phyloP scores from a whole-genome alignment of 805 yeast species.

The Wickerhamiella nectarea region DNA sequence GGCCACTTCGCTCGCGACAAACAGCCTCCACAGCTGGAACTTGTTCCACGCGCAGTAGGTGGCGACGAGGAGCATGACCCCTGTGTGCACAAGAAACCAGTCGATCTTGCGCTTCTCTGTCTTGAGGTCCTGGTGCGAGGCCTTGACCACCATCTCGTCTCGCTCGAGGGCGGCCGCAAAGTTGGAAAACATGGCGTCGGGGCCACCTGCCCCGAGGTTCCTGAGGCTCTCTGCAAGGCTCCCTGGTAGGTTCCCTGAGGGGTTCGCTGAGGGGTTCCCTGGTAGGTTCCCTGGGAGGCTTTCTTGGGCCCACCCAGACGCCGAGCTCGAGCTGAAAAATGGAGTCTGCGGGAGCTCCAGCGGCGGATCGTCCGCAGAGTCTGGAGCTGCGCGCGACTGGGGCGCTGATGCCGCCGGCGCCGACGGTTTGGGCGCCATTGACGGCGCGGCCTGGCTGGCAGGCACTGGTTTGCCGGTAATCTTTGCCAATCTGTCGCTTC shows the following conservation, averaged over 20 bases:
- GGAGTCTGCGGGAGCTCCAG: background rate
- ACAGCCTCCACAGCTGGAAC: constrained; percentile 15
- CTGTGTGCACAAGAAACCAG: constrained; percentile 19
- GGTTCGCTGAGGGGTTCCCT: too few species aligned
- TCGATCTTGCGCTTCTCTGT: background rate
- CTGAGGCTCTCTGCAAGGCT: too few species aligned
- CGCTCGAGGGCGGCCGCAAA: background rate
- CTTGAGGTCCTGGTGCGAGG: background rate
- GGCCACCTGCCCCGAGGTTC: too few species aligned
- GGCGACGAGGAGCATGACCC: constrained; percentile 16
- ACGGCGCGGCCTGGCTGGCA: too few species aligned
- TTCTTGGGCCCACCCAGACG: too few species aligned
- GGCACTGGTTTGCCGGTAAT: constrained; percentile 22
- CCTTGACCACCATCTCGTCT: background rate
- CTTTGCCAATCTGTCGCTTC: constrained; percentile 22
- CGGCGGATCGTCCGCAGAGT: too few species aligned
- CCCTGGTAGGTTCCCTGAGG: too few species aligned
- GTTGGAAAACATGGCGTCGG: background rate
- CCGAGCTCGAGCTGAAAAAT: too few species aligned
- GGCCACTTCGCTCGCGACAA: constrained; percentile 18
- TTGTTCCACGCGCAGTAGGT: constrained; percentile 18
- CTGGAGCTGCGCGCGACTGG: too few species aligned
- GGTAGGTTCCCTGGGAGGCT: too few species aligned
- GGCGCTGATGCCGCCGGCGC: too few species aligned
- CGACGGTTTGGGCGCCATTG: too few species aligned